Conservation (phyloP, 1,139 yeast genomes). For the Geotrichum siamense region DNA sequence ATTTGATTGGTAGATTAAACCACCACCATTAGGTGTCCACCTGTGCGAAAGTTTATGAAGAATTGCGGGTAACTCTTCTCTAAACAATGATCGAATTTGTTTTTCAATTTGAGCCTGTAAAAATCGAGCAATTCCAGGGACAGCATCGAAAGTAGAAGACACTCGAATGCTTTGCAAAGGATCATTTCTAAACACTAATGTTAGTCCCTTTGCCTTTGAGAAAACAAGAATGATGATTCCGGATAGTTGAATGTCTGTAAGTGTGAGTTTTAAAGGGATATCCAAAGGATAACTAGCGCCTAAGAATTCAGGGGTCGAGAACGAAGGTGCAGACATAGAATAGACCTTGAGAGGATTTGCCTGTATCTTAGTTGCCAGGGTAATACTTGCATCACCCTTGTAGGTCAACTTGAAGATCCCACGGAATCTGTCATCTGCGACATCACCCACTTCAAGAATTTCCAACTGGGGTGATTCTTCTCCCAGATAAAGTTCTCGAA, state of each 20-base stretch:
- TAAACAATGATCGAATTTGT: slow-evolving; percentile 69
- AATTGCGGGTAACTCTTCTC: slow-evolving; percentile 78
- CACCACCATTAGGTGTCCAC: slow-evolving; percentile 48
- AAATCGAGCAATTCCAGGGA: slow-evolving; percentile 74
- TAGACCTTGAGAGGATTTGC: slow-evolving; percentile 77
- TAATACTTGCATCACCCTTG: slow-evolving; percentile 71
- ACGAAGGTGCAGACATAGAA: slow-evolving; percentile 41
- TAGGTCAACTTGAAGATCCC: slow-evolving; percentile 81
- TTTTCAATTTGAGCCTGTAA: slow-evolving; percentile 75
- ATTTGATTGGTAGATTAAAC: slow-evolving; percentile 19
- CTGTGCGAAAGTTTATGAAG: slow-evolving; percentile 68
- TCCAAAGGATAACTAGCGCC: slow-evolving; percentile 64
- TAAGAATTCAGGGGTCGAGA: slow-evolving; percentile 60
- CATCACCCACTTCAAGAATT: slow-evolving; percentile 77
- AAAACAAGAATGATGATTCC: slow-evolving; percentile 84
- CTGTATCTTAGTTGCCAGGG: slow-evolving; percentile 74
- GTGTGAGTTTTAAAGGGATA: slow-evolving; percentile 67
- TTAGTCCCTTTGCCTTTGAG: slow-evolving; percentile 72
- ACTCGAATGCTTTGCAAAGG: slow-evolving; percentile 79
- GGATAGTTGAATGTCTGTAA: slow-evolving; percentile 63
- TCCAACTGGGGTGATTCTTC: slow-evolving; percentile 71
- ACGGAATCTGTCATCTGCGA: slow-evolving; percentile 70
- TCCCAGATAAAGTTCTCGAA: slow-evolving; percentile 72
- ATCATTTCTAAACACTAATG: slow-evolving; percentile 81
- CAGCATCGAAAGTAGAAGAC: slow-evolving; percentile 76